Conservation (phyloP, 768 basidiomycete species). For the Hebeloma cylindrosporum region DNA sequence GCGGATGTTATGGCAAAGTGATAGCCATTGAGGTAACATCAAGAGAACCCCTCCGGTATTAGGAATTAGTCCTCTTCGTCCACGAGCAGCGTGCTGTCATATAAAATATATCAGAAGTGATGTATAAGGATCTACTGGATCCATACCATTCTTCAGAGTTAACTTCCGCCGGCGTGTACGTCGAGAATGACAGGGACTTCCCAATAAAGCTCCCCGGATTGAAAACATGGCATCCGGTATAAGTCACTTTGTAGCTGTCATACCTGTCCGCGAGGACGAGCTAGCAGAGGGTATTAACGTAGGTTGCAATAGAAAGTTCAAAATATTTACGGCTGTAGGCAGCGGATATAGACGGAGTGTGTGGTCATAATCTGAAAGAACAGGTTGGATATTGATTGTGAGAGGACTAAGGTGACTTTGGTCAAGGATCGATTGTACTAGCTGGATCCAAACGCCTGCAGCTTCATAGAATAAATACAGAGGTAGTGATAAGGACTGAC, state of each 20-base stretch:
- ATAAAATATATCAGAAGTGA: conserved; percentile 2
- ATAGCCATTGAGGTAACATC: too few relatives aligned
- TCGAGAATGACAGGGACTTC: conserved; percentile 81
- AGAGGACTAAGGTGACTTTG: conserved; percentile 94
- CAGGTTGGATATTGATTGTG: conserved; percentile 81
- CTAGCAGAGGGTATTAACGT: conserved; percentile 38
- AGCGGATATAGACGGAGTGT: conserved; percentile 89
- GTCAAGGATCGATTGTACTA: conserved; percentile 95
- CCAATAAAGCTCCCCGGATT: conserved; percentile 94
- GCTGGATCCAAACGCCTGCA: too few relatives aligned
- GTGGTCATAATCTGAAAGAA: conserved; percentile 89
- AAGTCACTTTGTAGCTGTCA: conserved; percentile 93
- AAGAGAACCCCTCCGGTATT: too few relatives aligned
- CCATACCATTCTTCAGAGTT: conserved; percentile 84
- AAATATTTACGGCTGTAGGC: conserved; percentile 75
- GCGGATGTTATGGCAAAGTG: too few relatives aligned
- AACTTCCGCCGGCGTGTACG: conserved; percentile 82
- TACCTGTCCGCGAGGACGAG: conserved; percentile 95
- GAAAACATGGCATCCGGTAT: conserved; percentile 98
- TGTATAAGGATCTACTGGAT: background rate
- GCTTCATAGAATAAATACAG: background rate
- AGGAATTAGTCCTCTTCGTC: conserved; percentile 31
- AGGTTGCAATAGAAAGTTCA: background rate
- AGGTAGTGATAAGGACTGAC: conserved; percentile 44
- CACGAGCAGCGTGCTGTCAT: conserved; percentile 38